Evolutionary conservation across 306 rosid species (phyloP), one percentile per base, ranked within the genome.

Genomic region (Malus orientalis): DNA sequence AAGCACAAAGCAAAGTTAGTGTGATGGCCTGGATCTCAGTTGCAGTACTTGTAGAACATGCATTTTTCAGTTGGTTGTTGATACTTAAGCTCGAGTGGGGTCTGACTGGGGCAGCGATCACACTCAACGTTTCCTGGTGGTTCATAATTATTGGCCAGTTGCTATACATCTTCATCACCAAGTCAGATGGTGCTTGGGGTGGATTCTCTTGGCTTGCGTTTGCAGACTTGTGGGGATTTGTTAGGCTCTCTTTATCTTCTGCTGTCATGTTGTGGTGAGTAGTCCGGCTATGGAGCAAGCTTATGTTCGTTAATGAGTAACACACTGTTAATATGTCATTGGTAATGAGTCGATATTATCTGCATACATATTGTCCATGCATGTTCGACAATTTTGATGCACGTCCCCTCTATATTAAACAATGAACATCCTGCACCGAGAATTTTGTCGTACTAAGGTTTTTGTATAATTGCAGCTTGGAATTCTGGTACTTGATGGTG

Each of bases 401-500:
- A 5, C 55, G 3, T 49, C 20, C 19, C 19, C 6, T 15, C 55
- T 49, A 14, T 49, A 16, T 1, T 49, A 49, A 49, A 15, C 8
- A 49, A 49, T 15, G 55, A 15, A 15, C 55, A 49, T 49, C 20
- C 8, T 15, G 20, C 55, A 51, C 20, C 0, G 8, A 51, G 8
- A 51, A 4, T 51, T 51, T 51, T 51, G 3, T 51, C 8, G 55
- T 51, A 5, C 55, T 51, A 16, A 51, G 55, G 10, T 23, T 20
- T 7, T 14, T 40, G 16, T 16, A 16, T 69, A 14, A 16, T 54
- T 75, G 79, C 94, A 93, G 97, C 83, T 87, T 93, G 89, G 97
- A 93, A 84, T 85, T 87, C 76, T 93, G 97, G 97, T 93, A 93
- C 82, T 67, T 93, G 86, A 93, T 90, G 97, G 27, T 90, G 61